Conservation (phyloP, 1,284 basidiomycete genomes). For the Austroboletus rostrupii region DNA sequence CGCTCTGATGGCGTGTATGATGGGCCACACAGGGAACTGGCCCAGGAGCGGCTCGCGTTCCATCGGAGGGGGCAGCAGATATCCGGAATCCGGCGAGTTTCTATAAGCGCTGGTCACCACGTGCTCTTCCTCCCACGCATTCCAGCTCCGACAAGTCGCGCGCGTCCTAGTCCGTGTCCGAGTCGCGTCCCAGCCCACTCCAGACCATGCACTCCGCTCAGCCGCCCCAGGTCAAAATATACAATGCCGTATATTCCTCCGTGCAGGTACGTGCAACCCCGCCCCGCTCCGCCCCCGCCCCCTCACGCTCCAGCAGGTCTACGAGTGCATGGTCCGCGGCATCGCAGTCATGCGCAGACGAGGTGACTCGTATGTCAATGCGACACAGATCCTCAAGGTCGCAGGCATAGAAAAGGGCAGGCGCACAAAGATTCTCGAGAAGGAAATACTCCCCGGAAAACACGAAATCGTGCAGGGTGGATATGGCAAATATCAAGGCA, state of each 20-base stretch:
- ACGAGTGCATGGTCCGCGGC: conserved; percentile 95
- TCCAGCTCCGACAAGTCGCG: conserved; percentile 24
- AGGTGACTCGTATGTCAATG: conserved; percentile 93
- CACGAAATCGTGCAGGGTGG: conserved; percentile 99
- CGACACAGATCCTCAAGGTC: conserved; percentile 98
- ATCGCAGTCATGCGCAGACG: conserved; percentile 98
- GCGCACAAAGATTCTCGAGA: conserved; percentile 96
- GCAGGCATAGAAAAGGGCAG: conserved; percentile 97
- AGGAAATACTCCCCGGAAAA: conserved; percentile 92
- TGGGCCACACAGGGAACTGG: conserved; percentile 64
- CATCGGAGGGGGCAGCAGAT: conserved; percentile 16
- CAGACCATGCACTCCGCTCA: conserved; percentile 33
- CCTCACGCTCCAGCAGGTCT: conserved; percentile 56
- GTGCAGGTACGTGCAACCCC: conserved; percentile 57
- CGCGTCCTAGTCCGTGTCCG: conserved; percentile 19
- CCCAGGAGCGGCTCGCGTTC: conserved; percentile 37
- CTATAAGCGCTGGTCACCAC: neutral
- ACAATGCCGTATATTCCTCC: conserved; percentile 85
- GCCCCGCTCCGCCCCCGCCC: conserved; percentile 24
- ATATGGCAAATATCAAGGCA: conserved; percentile 99
- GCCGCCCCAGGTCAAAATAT: conserved; percentile 73
- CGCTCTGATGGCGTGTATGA: conserved; percentile 64
- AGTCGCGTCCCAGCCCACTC: conserved; percentile 25
- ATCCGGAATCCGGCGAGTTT: neutral
- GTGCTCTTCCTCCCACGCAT: conserved; percentile 10